These are phyloP conservation scores for Coemansia sp. DNA, from an alignment of 192 early-diverging fungal species.

Conservation along the genomic window DNA sequence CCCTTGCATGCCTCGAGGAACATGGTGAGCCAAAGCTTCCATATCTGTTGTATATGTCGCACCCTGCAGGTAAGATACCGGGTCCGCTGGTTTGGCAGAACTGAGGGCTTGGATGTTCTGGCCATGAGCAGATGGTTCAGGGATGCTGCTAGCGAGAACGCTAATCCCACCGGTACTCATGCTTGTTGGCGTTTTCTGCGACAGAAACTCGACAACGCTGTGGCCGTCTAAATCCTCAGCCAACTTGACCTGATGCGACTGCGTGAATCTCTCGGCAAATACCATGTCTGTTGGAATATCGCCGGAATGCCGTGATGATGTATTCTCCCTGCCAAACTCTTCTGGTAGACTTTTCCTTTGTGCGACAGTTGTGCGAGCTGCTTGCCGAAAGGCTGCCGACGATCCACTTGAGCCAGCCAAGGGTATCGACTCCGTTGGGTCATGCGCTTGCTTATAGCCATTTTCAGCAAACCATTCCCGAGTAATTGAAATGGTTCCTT, in stretches of 20 bases:
- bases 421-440: slow-evolving; percentile 26
- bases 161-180: slow-evolving; percentile 29
- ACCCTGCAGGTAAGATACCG: slow-evolving; percentile 43
- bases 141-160: background rate
- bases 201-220: slow-evolving; percentile 36
- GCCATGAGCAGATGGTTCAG: background rate
- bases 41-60: slow-evolving; percentile 46
- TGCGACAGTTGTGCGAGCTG: slow-evolving; percentile 2
- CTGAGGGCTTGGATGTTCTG: slow-evolving; percentile 5
- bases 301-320: slow-evolving; percentile 37
- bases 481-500: slow-evolving; percentile 8
- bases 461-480: slow-evolving; percentile 31
- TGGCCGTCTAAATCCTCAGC: slow-evolving; percentile 53
- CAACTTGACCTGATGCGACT: slow-evolving; percentile 87
- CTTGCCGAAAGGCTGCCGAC: slow-evolving; percentile 69
- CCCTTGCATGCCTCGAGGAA: slow-evolving; percentile 8
- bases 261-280: background rate
- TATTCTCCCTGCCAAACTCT: background rate
- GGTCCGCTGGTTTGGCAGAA: slow-evolving; percentile 11
- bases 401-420: slow-evolving; percentile 25
- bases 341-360: background rate
- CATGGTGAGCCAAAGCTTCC: slow-evolving; percentile 32
- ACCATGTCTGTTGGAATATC: background rate
- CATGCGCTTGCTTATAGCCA: slow-evolving; percentile 14
- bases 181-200: slow-evolving; percentile 36